Conservation (phyloP, 2,329 filamentous ascomycete species). For the Colletotrichum sp. region DNA sequence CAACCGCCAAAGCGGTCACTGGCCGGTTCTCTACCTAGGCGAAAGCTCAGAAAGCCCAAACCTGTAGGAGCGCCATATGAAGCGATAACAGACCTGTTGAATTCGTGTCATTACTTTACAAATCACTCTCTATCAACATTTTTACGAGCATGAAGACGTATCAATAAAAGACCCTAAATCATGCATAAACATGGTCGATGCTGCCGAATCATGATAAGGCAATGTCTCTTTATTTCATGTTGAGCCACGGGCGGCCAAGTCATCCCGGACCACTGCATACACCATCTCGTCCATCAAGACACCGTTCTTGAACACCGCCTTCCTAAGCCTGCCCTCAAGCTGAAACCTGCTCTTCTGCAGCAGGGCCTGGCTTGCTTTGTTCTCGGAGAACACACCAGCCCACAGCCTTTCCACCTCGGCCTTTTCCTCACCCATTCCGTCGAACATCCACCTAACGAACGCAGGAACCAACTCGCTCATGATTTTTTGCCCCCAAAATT, state of each 20-base stretch:
- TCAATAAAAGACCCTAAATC: background rate
- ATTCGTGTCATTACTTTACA: background rate
- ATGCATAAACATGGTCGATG: background rate
- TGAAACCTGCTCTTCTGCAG: constrained; percentile 46
- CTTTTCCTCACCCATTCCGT: constrained; percentile 25
- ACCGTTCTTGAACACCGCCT: constrained; percentile 46
- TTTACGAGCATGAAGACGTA: background rate
- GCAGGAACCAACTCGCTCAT: constrained; percentile 42
- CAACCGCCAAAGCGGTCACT: background rate
- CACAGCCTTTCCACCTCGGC: constrained; percentile 46
- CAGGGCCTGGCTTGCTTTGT: constrained; percentile 45
- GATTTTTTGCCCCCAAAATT: constrained; percentile 51
- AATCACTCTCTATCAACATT: background rate
- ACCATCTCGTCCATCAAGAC: constrained; percentile 39
- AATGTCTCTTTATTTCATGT: background rate
- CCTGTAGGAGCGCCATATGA: background rate
- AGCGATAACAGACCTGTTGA: background rate
- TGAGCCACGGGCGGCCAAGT: constrained; percentile 18
- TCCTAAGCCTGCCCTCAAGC: constrained; percentile 47
- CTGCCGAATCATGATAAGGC: too few species aligned
- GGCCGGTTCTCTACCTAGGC: background rate
- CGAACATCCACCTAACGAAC: constrained; percentile 51
- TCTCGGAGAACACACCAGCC: constrained; percentile 39
- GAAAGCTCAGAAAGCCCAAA: background rate
- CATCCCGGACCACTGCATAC: constrained; percentile 42